Conservation (phyloP, 2,329 filamentous ascomycete genomes). For the Hansfordia pulvinata region DNA sequence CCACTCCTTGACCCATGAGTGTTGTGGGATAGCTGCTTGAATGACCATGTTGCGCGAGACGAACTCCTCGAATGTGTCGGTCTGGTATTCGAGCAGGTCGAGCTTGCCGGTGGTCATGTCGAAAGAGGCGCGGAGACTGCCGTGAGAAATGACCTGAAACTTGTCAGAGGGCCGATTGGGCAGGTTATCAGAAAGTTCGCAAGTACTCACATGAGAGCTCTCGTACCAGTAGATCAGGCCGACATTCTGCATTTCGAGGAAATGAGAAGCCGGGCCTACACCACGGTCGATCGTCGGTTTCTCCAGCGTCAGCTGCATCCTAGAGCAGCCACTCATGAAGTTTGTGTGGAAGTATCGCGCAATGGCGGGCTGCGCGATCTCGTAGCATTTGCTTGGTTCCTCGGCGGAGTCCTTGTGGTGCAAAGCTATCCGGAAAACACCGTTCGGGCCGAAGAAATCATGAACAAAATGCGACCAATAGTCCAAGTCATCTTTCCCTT, state of each 20-base stretch:
- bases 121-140: constrained; percentile 66
- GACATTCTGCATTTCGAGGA: constrained; percentile 62
- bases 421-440: constrained; percentile 64
- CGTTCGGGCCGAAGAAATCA: constrained; percentile 66
- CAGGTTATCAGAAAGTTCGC: background rate
- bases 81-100: constrained; percentile 72
- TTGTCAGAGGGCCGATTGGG: constrained; percentile 12
- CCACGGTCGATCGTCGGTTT: constrained; percentile 41
- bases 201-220: constrained; percentile 59
- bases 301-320: constrained; percentile 77
- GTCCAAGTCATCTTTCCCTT: constrained; percentile 51
- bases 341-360: constrained; percentile 84
- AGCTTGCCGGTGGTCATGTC: constrained; percentile 68
- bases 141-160: constrained; percentile 60
- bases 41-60: constrained; percentile 56
- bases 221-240: constrained; percentile 85
- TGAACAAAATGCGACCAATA: constrained; percentile 74
- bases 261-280: constrained; percentile 50
- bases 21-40: constrained; percentile 45
- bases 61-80: constrained; percentile 68
- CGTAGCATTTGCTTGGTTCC: constrained; percentile 57
- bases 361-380: constrained; percentile 70
- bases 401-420: constrained; percentile 31
- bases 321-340: constrained; percentile 74
- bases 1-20: constrained; percentile 56